Evolutionary conservation across 2,329 filamentous ascomycete species (phyloP).

Genomic region (Penicillium janthinellum): DNA sequence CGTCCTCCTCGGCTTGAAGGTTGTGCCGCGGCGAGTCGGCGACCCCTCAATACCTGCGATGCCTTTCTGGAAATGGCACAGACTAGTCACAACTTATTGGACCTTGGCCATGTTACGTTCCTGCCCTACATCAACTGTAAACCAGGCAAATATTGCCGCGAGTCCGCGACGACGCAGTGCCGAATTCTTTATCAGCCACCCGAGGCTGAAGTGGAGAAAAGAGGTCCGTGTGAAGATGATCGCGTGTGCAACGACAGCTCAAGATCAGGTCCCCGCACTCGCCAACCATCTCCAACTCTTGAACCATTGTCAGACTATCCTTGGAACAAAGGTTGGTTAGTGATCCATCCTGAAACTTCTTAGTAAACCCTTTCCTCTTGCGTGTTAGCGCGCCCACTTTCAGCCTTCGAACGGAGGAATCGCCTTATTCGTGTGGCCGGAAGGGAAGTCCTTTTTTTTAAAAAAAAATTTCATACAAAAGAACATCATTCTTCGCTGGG

Average conservation of each 20-base stretch:
- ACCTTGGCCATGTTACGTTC: neutral
- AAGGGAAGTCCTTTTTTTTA: neutral
- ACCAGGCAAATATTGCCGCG: neutral
- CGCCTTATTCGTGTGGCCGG: neutral
- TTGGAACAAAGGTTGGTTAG: neutral
- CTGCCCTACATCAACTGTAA: neutral
- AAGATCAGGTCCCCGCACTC: neutral
- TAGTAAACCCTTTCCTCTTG: neutral
- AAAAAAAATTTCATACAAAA: neutral
- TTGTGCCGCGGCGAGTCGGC: neutral
- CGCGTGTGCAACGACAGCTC: constrained; percentile 4
- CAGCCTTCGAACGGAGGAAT: neutral
- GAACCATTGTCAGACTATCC: neutral
- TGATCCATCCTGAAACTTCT: neutral
- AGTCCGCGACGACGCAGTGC: neutral
- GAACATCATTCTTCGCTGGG: neutral
- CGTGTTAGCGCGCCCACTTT: neutral
- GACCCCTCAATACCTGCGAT: neutral
- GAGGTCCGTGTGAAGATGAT: neutral
- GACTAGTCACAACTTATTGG: neutral
- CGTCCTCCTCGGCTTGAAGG: neutral
- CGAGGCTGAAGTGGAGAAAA: neutral
- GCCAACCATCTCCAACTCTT: neutral
- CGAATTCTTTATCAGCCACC: neutral
- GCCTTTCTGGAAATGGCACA: neutral